Evolutionary conservation across 2,329 filamentous ascomycete species (phyloP), one percentile per base, ranked within the genome.

Genomic region (Aureobasidium vineae): DNA sequence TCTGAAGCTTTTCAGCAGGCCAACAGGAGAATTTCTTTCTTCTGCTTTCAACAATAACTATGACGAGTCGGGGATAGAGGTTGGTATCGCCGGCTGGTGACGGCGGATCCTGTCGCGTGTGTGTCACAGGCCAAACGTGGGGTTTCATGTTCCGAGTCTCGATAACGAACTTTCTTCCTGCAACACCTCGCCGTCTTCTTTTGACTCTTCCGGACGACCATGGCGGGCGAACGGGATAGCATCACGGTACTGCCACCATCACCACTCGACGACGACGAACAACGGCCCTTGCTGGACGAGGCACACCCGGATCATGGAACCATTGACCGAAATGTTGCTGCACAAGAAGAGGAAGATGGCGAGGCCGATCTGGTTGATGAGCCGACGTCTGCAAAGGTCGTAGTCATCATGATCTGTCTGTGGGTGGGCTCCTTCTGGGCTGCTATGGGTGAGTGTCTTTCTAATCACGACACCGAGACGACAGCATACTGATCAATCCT

Each of bases 391-490:
- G 76, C 72, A 54, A 79, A 81, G 69, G 72, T 85, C 66, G 69
- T 85, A 11, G 49, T 81, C 5, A 82, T 83, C 15, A 77, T 85
- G 73, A 73, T 77, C 1, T 80, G 79, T 63, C 76, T 84, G 16
- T 86, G 83, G 82, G 69, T 84, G 2, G 81, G 82, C 5, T 82
- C 83, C 1, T 86, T 86, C 69, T 79, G 86, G 45, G 83, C 84
- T 56, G 84, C 84, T 3, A 72, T 86, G n/a, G 83, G 81, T 83
- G 70, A 21, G 67, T 47, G 28, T 47, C 36, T 28, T 36, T 36
- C 21, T 4, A n/a, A 2, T 21, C 2, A 6, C 10, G n/a, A 31
- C 31, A 1, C 11, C 63, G 50, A 49, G 38, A 47, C 19, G 16
- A 23, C 16, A 19, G 65, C 57, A 28, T n/a, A 41, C 40, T 47